These are phyloP conservation scores for Candida mattraensis DNA, from an alignment of 805 yeast species.

Conservation along the genomic window DNA sequence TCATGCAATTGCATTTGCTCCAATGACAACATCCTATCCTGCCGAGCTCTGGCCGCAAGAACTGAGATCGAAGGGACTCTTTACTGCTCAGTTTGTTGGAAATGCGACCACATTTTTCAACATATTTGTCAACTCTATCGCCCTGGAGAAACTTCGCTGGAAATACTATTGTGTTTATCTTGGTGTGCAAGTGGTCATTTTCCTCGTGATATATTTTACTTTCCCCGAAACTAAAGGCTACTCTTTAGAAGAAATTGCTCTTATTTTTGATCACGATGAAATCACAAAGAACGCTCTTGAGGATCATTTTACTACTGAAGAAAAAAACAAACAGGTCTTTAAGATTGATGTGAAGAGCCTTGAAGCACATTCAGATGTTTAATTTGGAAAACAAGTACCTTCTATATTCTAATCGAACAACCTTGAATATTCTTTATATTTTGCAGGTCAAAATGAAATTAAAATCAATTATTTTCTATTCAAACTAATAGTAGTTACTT, in stretches of 20 bases:
- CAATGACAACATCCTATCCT: constrained; percentile 43
- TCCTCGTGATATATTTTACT: constrained; percentile 28
- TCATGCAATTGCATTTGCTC: constrained; percentile 44
- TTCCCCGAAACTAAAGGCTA: constrained; percentile 48
- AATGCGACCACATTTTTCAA: constrained; percentile 18
- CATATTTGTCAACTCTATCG: constrained; percentile 33
- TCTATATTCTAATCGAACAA: no score
- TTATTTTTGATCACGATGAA: constrained; percentile 12
- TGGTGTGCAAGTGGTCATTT: constrained; percentile 31
- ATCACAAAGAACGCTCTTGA: no score
- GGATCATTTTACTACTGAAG: no score
- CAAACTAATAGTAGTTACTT: no score
- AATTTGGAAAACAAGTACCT: no score
- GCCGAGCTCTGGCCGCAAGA: constrained; percentile 52
- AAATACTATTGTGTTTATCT: constrained; percentile 36
- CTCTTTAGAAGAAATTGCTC: constrained; percentile 38
- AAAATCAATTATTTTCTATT: no score
- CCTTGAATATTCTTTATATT: no score
- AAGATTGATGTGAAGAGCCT: no score
- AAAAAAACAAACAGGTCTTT: no score
- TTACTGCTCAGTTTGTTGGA: constrained; percentile 25
- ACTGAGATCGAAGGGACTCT: constrained; percentile 62
- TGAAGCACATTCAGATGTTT: no score
- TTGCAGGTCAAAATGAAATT: no score
- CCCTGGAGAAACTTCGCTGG: constrained; percentile 38